Evolutionary conservation across 208 protist genomes (phyloP), one percentile per base, ranked within the genome.

Genomic region (Strigomonas oncopelti): DNA sequence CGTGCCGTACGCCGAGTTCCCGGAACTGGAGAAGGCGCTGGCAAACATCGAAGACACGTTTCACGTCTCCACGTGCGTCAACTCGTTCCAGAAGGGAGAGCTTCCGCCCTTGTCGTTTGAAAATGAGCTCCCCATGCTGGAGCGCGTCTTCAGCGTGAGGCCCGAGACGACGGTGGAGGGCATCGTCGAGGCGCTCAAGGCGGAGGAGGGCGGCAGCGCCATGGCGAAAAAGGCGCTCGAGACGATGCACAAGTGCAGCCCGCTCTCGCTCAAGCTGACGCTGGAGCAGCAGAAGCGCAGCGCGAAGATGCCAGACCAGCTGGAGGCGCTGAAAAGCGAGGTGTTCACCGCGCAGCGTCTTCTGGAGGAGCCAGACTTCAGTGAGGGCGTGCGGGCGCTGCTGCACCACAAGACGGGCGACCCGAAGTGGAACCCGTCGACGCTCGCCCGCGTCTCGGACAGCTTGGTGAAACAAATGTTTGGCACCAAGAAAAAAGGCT

Each of bases 251-350:
- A 58, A 61, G 18, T 67, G 71, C 51, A 84, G 77, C 7, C 84
- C 84, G n/a, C 84, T 81, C 18, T 77, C 75, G 28, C 74, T 91
- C 25, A 77, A 80, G 45, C 61, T 88, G 0, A 67, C 73, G 1
- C 45, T 86, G 58, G 80, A 92, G 65, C 75, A 65, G 61, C 57
- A 74, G 56, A 72, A 77, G 60, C 67, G 54, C 5, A 63, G 56
- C 11, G 27, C 22, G 29, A 61, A 52, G 46, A 58, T 48, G 53
- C 53, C 46, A 18, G 57, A 46, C 22, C 56, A 69, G 14, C 56
- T 66, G 14, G 68, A 80, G 58, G 64, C 65, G 29, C 28, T 80
- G n/a, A 32, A 67, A 14, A 58, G 72, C 59, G 78, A 80, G 34
- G 64, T 64, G 5, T 71, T 53, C 54, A 69, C 87, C 1, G 68